A percentile compares a stretch with the other conserved stretches of the same genome.
These are phyloP conservation scores for Cercospora canescens DNA, from an alignment of 2,329 filamentous ascomycete species.

Conservation along the genomic window DNA sequence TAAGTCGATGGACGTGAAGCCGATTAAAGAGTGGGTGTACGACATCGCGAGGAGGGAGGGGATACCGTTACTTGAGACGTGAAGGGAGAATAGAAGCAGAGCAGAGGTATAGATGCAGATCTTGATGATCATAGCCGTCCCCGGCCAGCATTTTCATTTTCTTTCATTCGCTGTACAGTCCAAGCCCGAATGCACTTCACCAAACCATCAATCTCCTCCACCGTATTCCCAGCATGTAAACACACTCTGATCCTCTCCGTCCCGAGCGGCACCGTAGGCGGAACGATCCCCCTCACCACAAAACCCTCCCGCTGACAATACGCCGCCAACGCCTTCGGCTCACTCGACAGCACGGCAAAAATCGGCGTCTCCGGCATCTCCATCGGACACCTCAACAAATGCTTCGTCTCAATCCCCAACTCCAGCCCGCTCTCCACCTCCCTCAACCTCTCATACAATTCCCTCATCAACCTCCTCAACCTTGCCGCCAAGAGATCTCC, in stretches of 20 bases:
- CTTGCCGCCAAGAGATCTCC: slow-evolving; percentile 47
- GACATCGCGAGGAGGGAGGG: slow-evolving; percentile 53
- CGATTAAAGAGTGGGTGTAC: slow-evolving; percentile 55
- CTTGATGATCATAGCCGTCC: slow-evolving; percentile 1
- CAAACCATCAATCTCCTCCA: slow-evolving; percentile 57
- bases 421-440: slow-evolving; percentile 35
- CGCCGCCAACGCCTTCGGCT: slow-evolving; percentile 59
- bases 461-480: slow-evolving; percentile 49
- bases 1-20: slow-evolving; percentile 64
- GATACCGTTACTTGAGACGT: slow-evolving; percentile 26
- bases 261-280: slow-evolving; percentile 66
- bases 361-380: slow-evolving; percentile 60
- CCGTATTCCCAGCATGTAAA: slow-evolving; percentile 66
- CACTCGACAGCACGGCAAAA: slow-evolving; percentile 60
- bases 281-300: slow-evolving; percentile 65
- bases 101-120: neutral
- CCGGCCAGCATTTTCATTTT: slow-evolving; percentile 11
- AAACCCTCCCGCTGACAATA: slow-evolving; percentile 61
- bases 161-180: slow-evolving; percentile 36
- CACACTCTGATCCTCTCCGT: slow-evolving; percentile 66
- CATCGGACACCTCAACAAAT: slow-evolving; percentile 34
- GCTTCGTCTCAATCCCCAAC: slow-evolving; percentile 28
- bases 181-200: slow-evolving; percentile 52
- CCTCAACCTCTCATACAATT: slow-evolving; percentile 48
- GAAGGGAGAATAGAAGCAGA: neutral